Evolutionary conservation across 2,329 filamentous ascomycete species (phyloP).

Genomic region (Alternaria solani): DNA sequence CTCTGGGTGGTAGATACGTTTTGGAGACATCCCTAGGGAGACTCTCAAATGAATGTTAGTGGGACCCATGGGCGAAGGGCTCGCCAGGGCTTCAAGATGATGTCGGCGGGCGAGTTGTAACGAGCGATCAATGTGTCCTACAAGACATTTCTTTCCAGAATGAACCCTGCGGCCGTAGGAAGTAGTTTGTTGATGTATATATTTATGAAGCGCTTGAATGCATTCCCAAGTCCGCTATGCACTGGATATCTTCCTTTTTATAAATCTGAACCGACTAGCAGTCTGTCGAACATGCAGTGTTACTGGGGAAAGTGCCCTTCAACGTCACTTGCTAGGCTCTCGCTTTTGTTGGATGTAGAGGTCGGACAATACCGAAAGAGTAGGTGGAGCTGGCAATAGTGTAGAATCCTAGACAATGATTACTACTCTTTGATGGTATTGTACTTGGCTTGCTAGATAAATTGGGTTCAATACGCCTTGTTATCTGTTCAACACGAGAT

Average conservation of each 20-base stretch:
- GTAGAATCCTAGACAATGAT: not conserved
- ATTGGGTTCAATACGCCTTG: not conserved
- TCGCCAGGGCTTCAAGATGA: not conserved
- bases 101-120: not conserved
- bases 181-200: not conserved
- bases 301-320: not conserved
- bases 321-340: not conserved
- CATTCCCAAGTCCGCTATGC: not conserved
- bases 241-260: not conserved
- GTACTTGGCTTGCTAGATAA: not conserved
- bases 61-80: not conserved
- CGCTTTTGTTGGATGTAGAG: not conserved
- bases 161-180: not conserved
- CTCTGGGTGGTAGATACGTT: constrained; percentile 40
- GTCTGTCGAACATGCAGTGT: not conserved
- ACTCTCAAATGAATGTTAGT: not conserved
- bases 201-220: not conserved
- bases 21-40: not conserved
- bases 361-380: not conserved
- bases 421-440: not conserved
- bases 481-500: not conserved
- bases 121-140: constrained; percentile 1
- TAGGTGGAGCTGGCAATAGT: not conserved
- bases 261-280: too few species aligned
- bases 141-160: not conserved